A percentile compares a stretch with the other conserved stretches of the same genome.
Evolutionary conservation across 169 alveolate species (phyloP).

Genomic region (Cryptosporidium canis): DNA sequence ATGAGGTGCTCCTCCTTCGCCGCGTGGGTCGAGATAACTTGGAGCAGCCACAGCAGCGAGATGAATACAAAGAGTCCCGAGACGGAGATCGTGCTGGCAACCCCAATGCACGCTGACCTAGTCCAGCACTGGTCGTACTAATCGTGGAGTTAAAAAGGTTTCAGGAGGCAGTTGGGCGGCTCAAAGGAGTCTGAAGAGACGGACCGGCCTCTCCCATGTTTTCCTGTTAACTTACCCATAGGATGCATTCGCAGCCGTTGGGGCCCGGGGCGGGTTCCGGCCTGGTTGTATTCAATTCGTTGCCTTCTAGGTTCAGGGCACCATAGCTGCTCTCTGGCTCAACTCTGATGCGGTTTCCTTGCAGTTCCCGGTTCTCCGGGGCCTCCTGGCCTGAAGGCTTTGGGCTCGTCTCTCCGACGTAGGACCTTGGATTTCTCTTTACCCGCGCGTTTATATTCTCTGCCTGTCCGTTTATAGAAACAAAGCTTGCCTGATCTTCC

Average conservation of each 20-base stretch:
- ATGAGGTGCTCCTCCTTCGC: constrained; percentile 36
- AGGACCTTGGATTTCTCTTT: not conserved
- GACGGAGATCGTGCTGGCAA: constrained; percentile 43
- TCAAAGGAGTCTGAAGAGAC: not conserved
- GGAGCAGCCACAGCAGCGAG: constrained; percentile 21
- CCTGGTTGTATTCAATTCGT: not conserved
- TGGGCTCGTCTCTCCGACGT: not conserved
- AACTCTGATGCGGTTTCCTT: not conserved
- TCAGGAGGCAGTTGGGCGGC: not conserved
- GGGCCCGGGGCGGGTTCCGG: no score
- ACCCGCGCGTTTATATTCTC: not conserved
- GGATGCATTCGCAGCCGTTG: constrained; percentile 22
- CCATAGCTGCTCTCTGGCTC: not conserved
- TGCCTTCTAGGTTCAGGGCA: not conserved
- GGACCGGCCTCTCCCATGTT: not conserved
- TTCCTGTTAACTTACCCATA: constrained; percentile 27
- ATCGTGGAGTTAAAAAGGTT: not conserved
- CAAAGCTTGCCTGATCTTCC: not conserved
- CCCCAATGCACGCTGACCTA: constrained; percentile 37
- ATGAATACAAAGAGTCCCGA: constrained; percentile 12
- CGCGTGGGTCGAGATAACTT: constrained; percentile 4
- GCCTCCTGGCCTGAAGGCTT: not conserved
- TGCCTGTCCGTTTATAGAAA: constrained; percentile 38
- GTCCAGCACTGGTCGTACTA: constrained; percentile 45
- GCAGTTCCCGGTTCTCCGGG: not conserved